Evolutionary conservation across 805 yeast genomes (phyloP).

Genomic region (Ogataea methanolica): DNA sequence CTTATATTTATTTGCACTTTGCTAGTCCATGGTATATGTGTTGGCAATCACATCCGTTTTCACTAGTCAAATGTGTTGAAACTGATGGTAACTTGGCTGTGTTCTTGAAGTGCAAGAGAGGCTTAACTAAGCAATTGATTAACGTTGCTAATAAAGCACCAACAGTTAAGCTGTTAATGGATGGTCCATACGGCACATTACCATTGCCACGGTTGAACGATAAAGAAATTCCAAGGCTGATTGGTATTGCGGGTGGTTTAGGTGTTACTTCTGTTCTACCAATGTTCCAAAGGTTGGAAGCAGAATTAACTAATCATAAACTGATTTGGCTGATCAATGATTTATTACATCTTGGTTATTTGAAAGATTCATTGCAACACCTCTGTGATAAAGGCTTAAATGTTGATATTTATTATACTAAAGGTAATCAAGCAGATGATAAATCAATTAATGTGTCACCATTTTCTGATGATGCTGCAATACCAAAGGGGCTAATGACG

Average conservation of each 20-base stretch:
- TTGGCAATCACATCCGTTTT: slow-evolving; percentile 75
- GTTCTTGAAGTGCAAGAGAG: slow-evolving; percentile 45
- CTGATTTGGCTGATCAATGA: slow-evolving; percentile 20
- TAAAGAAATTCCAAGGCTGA: slow-evolving; percentile 2
- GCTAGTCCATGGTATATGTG: slow-evolving; percentile 37
- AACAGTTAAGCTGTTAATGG: slow-evolving; percentile 33
- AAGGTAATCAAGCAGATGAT: not conserved
- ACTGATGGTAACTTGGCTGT: slow-evolving; percentile 30
- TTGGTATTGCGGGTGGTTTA: slow-evolving; percentile 21
- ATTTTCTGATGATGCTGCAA: not conserved
- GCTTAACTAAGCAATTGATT: slow-evolving; percentile 37
- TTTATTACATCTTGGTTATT: slow-evolving; percentile 7
- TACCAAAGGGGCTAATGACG: not conserved
- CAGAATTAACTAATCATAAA: slow-evolving; percentile 4
- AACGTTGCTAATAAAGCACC: slow-evolving; percentile 20
- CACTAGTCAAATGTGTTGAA: slow-evolving; percentile 39
- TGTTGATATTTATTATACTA: slow-evolving; percentile 10
- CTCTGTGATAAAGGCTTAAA: slow-evolving; percentile 4
- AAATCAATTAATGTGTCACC: not conserved
- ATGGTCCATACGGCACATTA: slow-evolving; percentile 65
- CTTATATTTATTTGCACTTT: slow-evolving; percentile 52
- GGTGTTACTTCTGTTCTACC: slow-evolving; percentile 19
- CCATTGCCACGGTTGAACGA: slow-evolving; percentile 3
- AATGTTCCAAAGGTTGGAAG: slow-evolving; percentile 1
- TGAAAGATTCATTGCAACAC: slow-evolving; percentile 9